These are phyloP conservation scores for Phaseolus coccineus DNA, from an alignment of 331 rosid genomes.

Conservation along the genomic window DNA sequence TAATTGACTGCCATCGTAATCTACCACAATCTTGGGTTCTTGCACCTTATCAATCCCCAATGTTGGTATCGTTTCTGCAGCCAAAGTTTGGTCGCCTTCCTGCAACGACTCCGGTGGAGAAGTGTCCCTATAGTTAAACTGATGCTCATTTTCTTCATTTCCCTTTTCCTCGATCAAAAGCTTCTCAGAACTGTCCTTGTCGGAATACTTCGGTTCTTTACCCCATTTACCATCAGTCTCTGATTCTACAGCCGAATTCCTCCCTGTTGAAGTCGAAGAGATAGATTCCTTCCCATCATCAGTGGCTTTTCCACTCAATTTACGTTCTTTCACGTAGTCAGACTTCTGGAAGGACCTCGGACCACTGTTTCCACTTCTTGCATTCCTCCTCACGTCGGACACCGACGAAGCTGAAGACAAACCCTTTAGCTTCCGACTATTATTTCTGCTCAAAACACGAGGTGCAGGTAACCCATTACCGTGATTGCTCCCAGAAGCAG, in stretches of 20 bases:
- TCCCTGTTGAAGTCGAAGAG: constrained; percentile 52
- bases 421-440: constrained; percentile 60
- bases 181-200: constrained; percentile 48
- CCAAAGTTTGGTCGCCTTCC: constrained; percentile 29
- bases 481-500: constrained; percentile 51
- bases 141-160: constrained; percentile 48
- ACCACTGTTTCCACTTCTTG: constrained; percentile 47
- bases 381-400: constrained; percentile 61
- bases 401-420: constrained; percentile 44
- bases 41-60: constrained; percentile 44
- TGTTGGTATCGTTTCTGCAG: constrained; percentile 36
- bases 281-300: constrained; percentile 72
- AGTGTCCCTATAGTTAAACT: constrained; percentile 43
- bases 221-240: constrained; percentile 54
- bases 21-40: constrained; percentile 46
- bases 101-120: constrained; percentile 47
- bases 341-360: constrained; percentile 53
- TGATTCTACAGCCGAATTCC: constrained; percentile 53
- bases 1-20: constrained; percentile 48
- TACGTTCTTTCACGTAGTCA: constrained; percentile 51
- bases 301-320: constrained; percentile 63
- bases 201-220: constrained; percentile 44
- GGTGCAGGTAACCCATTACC: constrained; percentile 52
- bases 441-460: constrained; percentile 65
- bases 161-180: constrained; percentile 47